A percentile compares a stretch with the other conserved stretches of the same genome.
Conservation (phyloP, 129 eudicot species). For the Glebionis coronaria region DNA sequence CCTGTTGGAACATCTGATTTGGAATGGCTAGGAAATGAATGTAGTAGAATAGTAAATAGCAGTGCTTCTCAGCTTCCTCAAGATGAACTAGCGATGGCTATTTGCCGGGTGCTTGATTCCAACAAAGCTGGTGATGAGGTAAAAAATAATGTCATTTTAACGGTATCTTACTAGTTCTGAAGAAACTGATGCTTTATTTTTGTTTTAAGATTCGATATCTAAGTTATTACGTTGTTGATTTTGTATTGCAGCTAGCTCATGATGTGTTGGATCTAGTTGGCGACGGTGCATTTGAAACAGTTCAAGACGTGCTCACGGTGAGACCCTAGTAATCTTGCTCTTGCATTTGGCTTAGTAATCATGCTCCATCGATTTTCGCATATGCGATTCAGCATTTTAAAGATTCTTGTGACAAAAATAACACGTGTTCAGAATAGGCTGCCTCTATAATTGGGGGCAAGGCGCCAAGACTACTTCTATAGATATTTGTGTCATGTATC, state of each 20-base stretch:
- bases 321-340: slow-evolving; percentile 4
- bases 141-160: slow-evolving; percentile 15
- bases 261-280: slow-evolving; percentile 96
- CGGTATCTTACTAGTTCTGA: slow-evolving; percentile 18
- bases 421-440: background rate
- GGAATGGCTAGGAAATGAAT: slow-evolving; percentile 78
- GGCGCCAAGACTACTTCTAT: background rate
- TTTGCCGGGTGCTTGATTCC: slow-evolving; percentile 90
- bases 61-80: slow-evolving; percentile 82
- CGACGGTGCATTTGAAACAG: slow-evolving; percentile 83
- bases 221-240: slow-evolving; percentile 10
- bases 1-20: slow-evolving; percentile 55
- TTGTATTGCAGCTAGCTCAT: slow-evolving; percentile 72
- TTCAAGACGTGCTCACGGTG: slow-evolving; percentile 81
- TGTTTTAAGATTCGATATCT: slow-evolving; percentile 2
- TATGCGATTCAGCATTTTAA: slow-evolving; percentile 4
- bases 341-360: slow-evolving; percentile 2
- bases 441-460: background rate
- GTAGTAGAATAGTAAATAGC: slow-evolving; percentile 60
- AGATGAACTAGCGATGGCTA: slow-evolving; percentile 98
- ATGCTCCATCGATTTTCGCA: background rate
- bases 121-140: slow-evolving; percentile 98
- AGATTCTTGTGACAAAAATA: slow-evolving; percentile 4
- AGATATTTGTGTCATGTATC: slow-evolving; percentile 10
- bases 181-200: background rate